A percentile compares a stretch with the other conserved stretches of the same genome.
These are phyloP conservation scores for Fomitiporia mediterranea DNA, from an alignment of 1,284 basidiomycete genomes.

Conservation along the genomic window DNA sequence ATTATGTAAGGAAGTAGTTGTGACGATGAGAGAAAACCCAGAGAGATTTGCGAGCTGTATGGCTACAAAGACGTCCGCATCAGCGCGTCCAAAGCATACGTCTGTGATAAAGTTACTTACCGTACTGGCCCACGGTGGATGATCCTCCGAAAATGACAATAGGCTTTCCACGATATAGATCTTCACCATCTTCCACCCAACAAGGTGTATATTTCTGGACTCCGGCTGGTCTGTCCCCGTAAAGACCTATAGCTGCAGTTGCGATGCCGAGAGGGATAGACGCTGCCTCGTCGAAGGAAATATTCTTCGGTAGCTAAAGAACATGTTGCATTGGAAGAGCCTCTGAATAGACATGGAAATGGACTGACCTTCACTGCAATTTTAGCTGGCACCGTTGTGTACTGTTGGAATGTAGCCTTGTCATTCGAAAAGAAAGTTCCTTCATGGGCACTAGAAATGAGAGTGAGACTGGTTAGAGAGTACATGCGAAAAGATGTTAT, in stretches of 20 bases:
- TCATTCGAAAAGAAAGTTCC: constrained; percentile 29
- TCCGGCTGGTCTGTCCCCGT: constrained; percentile 4
- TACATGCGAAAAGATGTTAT: constrained; percentile 20
- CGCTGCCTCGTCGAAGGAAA: constrained; percentile 33
- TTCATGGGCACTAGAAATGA: constrained; percentile 20
- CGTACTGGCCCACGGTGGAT: constrained; percentile 35
- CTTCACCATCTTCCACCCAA: constrained; percentile 24
- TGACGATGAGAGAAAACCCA: constrained; percentile 50
- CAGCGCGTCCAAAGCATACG: not conserved
- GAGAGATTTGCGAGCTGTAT: constrained; percentile 47
- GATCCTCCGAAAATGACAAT: constrained; percentile 36
- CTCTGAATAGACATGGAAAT: not conserved
- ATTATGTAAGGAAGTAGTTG: constrained; percentile 46
- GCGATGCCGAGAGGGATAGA: constrained; percentile 37
- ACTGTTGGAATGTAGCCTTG: constrained; percentile 29
- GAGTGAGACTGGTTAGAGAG: not conserved
- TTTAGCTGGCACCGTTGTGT: constrained; percentile 24
- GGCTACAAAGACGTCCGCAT: not conserved
- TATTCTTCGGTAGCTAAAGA: constrained; percentile 28
- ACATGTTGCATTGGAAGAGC: not conserved
- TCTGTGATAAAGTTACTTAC: constrained; percentile 19
- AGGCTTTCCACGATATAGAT: constrained; percentile 26
- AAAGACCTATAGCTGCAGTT: constrained; percentile 36
- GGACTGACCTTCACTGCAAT: constrained; percentile 25
- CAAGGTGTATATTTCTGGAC: constrained; percentile 15